Evolutionary conservation across 1,139 yeast genomes (phyloP), one percentile per base, ranked within the genome.

Genomic region (Pichia norvegensis): DNA sequence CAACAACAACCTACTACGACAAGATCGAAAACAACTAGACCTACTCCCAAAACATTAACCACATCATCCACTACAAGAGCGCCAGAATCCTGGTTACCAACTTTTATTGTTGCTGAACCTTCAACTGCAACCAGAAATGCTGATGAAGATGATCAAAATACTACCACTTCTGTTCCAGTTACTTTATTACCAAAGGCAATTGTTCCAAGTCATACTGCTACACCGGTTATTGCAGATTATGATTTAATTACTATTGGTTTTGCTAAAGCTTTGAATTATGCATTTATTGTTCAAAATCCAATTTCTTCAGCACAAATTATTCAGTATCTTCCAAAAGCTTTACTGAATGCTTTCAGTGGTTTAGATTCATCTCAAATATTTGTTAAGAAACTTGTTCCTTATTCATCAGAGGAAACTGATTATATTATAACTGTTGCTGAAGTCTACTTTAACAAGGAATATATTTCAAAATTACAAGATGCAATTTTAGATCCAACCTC

Each of bases 371-470:
- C 65, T 13, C 67, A 73, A 38, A 74, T 81, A 21, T 60, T 76
- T 7, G 85, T 82, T 37, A 67, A 68, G 51, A 76, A 80, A 63
- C 70, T 84, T 56, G 77, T 81, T 47, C 92, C 94, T 37, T 80
- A 74, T 57, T 70, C 78, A 4, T 74, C 84, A 3, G 41, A 63
- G 1, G 62, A 62, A 13, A 65, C 66, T 40, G 64, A 64, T 46
- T 83, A 83, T 61, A 73, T 83, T 40, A 81, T 82, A 46, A 80
- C 90, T 1, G 84, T 84, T 50, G 92, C 92, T 17, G 85, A 81
- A 61, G 84, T 82, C 45, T 82, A 79, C 59, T 82, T 81, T 70
- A 86, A 86, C 41, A 61, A 67, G n/a, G 62, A 63, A 14, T 65
- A 73, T 16, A 68, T 80, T 17, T 58, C 60, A 14, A 60, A 67